Evolutionary conservation across 2,329 filamentous ascomycete species (phyloP).

Genomic region (Calonectria leucothoes): DNA sequence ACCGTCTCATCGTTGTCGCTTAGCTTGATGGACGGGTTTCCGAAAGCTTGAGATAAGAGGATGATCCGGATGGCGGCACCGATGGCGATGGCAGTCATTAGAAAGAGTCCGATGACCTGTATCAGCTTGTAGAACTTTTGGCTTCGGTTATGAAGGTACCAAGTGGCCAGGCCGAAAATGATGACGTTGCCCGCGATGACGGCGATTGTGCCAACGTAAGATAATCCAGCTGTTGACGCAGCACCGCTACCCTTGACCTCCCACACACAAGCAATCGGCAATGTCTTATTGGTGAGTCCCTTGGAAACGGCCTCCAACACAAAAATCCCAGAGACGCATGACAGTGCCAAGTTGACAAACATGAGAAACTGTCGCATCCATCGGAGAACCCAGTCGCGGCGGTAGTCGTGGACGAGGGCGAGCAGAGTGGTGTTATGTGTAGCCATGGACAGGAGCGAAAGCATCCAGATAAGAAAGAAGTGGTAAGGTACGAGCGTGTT

Average conservation of each 20-base stretch:
- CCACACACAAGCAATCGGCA: conserved; percentile 74
- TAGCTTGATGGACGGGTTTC: conserved; percentile 39
- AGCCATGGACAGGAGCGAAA: conserved; percentile 72
- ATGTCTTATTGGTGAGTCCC: conserved; percentile 60
- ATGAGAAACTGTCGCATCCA: conserved; percentile 75
- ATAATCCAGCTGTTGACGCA: conserved; percentile 56
- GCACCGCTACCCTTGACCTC: conserved; percentile 51
- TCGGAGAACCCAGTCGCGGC: conserved; percentile 73
- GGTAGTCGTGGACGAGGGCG: conserved; percentile 74
- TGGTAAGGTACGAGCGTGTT: conserved; percentile 72
- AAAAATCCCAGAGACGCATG: conserved; percentile 66
- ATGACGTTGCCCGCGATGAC: conserved; percentile 69
- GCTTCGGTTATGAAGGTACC: conserved; percentile 70
- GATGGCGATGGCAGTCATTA: conserved; percentile 68
- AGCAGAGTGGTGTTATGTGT: conserved; percentile 74
- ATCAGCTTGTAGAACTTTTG: conserved; percentile 66
- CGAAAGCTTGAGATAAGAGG: conserved; percentile 70
- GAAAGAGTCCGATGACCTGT: conserved; percentile 63
- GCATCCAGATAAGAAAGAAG: conserved; percentile 78
- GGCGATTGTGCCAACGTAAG: conserved; percentile 69
- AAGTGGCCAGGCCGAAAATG: conserved; percentile 70
- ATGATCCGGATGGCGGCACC: conserved; percentile 69
- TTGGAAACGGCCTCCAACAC: conserved; percentile 66
- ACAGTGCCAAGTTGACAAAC: conserved; percentile 72
- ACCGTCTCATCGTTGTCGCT: conserved; percentile 37